Percentiles rank a stretch among this genome's conserved stretches.
These are phyloP conservation scores for Penicillium hordei DNA, from an alignment of 2,329 filamentous ascomycete species.

Conservation along the genomic window DNA sequence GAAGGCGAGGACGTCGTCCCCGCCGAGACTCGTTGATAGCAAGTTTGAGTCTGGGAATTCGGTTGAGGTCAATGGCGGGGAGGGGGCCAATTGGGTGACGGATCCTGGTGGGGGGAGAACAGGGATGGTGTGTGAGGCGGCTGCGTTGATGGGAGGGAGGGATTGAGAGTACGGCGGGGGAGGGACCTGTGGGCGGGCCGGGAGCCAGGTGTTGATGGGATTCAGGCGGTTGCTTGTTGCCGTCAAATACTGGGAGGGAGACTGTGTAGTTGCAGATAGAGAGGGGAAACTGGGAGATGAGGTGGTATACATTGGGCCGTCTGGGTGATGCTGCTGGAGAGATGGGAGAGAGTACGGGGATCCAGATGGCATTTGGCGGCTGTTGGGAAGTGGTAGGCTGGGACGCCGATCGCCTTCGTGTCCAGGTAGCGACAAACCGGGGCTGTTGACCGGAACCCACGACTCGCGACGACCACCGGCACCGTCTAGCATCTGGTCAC, in stretches of 20 bases:
- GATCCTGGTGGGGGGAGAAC: constrained; percentile 40
- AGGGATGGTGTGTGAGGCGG: constrained; percentile 33
- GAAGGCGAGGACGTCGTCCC: constrained; percentile 41
- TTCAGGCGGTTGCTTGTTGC: constrained; percentile 38
- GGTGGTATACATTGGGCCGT: constrained; percentile 31
- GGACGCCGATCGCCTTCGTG: constrained; percentile 39
- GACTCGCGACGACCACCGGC: constrained; percentile 40
- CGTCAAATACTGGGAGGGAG: constrained; percentile 30
- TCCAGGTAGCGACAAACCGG: constrained; percentile 32
- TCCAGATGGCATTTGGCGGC: constrained; percentile 34
- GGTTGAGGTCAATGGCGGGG: constrained; percentile 34
- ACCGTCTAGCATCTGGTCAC: constrained; percentile 33
- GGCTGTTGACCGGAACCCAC: constrained; percentile 44
- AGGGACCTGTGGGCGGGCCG: constrained; percentile 32
- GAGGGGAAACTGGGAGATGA: constrained; percentile 37
- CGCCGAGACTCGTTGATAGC: constrained; percentile 37
- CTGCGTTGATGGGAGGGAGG: constrained; percentile 39
- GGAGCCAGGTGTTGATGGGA: constrained; percentile 42
- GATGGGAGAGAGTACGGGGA: constrained; percentile 38
- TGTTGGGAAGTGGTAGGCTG: constrained; percentile 40
- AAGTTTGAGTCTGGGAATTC: constrained; percentile 26
- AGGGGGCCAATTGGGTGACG: constrained; percentile 30
- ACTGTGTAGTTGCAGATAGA: constrained; percentile 27
- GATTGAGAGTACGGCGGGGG: constrained; percentile 40
- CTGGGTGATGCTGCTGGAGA: constrained; percentile 37